These are phyloP conservation scores for Termitomyces sp. DNA, from an alignment of 768 basidiomycete species.

Conservation along the genomic window DNA sequence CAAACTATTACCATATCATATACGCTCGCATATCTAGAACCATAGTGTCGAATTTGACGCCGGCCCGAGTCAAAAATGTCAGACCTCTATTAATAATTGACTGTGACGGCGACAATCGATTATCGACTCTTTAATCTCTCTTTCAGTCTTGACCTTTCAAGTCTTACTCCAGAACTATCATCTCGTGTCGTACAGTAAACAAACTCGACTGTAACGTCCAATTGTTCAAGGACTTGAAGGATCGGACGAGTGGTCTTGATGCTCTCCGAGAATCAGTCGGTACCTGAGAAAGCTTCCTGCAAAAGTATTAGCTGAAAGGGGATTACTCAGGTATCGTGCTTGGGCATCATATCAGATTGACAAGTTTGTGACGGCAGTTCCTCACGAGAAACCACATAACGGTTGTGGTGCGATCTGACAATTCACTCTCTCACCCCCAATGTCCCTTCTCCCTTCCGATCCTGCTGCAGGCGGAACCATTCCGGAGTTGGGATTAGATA, in stretches of 20 bases:
- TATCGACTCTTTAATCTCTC: background rate
- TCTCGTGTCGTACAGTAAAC: background rate
- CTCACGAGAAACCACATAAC: background rate
- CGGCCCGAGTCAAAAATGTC: background rate
- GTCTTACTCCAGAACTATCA: background rate
- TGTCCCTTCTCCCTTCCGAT: constrained; percentile 54
- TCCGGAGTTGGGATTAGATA: constrained; percentile 33
- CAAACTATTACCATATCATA: background rate
- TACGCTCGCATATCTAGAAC: background rate
- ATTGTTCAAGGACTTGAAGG: background rate
- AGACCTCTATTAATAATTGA: background rate
- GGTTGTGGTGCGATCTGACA: background rate
- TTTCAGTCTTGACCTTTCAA: background rate
- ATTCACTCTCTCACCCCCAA: constrained; percentile 24
- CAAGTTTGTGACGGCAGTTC: background rate
- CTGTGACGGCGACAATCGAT: background rate
- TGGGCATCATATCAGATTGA: constrained; percentile 6
- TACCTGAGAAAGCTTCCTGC: background rate
- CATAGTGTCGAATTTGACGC: too few species aligned
- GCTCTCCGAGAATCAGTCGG: background rate
- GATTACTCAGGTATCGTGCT: background rate
- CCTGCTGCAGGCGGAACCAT: constrained; percentile 32
- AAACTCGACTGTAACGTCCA: background rate
- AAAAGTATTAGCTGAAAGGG: constrained; percentile 2
- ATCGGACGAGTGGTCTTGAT: background rate